phyloP scores from a whole-genome alignment of 306 rosid species.

The Dryas alaskensis region DNA sequence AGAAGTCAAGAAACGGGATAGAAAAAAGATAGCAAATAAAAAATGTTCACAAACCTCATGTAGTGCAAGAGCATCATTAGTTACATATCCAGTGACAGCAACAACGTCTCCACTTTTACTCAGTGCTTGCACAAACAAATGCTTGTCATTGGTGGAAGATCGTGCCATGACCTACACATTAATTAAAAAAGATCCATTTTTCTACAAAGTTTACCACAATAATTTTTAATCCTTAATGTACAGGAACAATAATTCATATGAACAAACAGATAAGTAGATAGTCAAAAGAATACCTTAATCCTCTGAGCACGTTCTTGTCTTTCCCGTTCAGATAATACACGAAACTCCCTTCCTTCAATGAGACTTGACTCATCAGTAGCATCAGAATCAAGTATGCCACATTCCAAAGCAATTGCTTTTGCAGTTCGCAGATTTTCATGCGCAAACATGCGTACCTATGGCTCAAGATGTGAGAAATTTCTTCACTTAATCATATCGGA shows the following conservation, averaged over 20 bases:
- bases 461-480: too few species aligned
- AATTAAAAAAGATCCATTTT: not conserved
- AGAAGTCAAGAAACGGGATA: too few species aligned
- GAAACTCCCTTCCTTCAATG: slow-evolving; percentile 70
- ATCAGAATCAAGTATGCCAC: slow-evolving; percentile 66
- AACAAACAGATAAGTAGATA: not conserved
- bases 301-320: slow-evolving; percentile 57
- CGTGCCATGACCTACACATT: slow-evolving; percentile 83
- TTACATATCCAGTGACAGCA: slow-evolving; percentile 96
- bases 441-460: slow-evolving; percentile 54
- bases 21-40: not conserved
- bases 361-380: slow-evolving; percentile 48
- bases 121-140: slow-evolving; percentile 87
- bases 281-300: slow-evolving; percentile 44
- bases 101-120: slow-evolving; percentile 70
- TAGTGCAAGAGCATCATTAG: slow-evolving; percentile 90
- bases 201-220: too few species aligned
- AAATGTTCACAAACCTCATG: slow-evolving; percentile 57
- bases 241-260: slow-evolving; percentile 6
- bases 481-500: too few species aligned
- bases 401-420: slow-evolving; percentile 73
- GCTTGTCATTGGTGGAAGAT: slow-evolving; percentile 88
- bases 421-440: slow-evolving; percentile 84
- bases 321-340: slow-evolving; percentile 37
- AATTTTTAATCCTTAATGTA: not conserved